A percentile compares a stretch with the other conserved stretches of the same genome.
phyloP scores from a whole-genome alignment of 306 rosid genomes.

The Inga laurina region DNA sequence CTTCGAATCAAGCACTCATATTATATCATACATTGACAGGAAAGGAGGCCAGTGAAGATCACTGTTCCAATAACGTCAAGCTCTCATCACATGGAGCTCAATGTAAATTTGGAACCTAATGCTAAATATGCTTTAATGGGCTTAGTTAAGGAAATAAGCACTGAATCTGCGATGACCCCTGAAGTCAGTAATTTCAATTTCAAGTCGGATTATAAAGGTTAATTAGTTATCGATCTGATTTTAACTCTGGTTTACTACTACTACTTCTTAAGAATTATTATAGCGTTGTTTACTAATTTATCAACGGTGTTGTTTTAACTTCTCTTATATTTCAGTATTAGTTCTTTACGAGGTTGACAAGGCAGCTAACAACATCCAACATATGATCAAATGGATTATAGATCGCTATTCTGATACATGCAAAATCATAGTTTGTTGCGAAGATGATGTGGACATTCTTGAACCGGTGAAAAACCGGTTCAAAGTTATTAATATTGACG shows the following conservation, averaged over 20 bases:
- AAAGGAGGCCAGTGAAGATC: slow-evolving; percentile 60
- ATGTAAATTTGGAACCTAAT: slow-evolving; percentile 64
- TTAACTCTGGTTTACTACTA: background rate
- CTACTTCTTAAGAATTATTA: background rate
- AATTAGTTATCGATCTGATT: background rate
- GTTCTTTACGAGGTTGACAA: slow-evolving; percentile 75
- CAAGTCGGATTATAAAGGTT: slow-evolving; percentile 74
- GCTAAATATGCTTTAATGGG: slow-evolving; percentile 85
- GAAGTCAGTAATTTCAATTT: slow-evolving; percentile 62
- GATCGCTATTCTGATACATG: slow-evolving; percentile 79
- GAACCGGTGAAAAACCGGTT: slow-evolving; percentile 62
- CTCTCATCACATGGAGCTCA: slow-evolving; percentile 76
- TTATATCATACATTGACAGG: slow-evolving; percentile 50
- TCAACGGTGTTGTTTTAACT: slow-evolving; percentile 26
- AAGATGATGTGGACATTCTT: slow-evolving; percentile 59
- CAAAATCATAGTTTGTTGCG: slow-evolving; percentile 71
- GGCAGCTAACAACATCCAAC: slow-evolving; percentile 69
- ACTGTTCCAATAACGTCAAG: slow-evolving; percentile 73
- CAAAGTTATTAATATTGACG: slow-evolving; percentile 57
- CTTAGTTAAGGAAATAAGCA: slow-evolving; percentile 71
- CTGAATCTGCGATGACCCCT: slow-evolving; percentile 54
- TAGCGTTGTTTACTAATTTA: background rate
- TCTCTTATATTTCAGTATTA: slow-evolving; percentile 51
- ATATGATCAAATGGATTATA: slow-evolving; percentile 84
- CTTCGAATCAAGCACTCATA: background rate